phyloP scores from a whole-genome alignment of 2,329 filamentous ascomycete genomes.

The Metarhizium anisopliae region DNA sequence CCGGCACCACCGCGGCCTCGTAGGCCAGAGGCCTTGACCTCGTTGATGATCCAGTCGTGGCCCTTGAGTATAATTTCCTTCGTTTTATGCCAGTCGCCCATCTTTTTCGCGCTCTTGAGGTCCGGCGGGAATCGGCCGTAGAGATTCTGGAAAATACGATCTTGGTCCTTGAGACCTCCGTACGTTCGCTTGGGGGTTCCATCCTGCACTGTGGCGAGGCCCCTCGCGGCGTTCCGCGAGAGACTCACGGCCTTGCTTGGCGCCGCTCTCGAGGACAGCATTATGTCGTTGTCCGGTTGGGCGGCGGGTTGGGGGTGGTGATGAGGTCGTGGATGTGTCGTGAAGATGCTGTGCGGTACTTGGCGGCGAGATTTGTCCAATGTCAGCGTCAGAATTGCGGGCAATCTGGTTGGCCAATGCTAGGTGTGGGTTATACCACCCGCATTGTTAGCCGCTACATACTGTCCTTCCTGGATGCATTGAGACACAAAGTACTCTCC shows the following conservation, averaged over 20 bases:
- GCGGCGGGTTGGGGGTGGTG: slow-evolving; percentile 8
- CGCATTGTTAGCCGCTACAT: slow-evolving; percentile 20
- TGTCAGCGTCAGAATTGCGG: slow-evolving; percentile 28
- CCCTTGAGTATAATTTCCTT: slow-evolving; percentile 98
- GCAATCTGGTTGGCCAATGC: slow-evolving; percentile 33
- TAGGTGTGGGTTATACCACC: slow-evolving; percentile 18
- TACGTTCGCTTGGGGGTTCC: slow-evolving; percentile 61
- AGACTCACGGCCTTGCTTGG: slow-evolving; percentile 28
- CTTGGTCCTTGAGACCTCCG: slow-evolving; percentile 88
- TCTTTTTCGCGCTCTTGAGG: slow-evolving; percentile 90
- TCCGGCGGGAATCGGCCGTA: slow-evolving; percentile 90
- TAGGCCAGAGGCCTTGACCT: slow-evolving; percentile 93
- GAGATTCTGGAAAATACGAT: slow-evolving; percentile 98
- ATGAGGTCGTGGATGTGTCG: slow-evolving; percentile 17
- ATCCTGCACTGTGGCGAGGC: slow-evolving; percentile 76
- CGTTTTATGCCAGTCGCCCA: slow-evolving; percentile 98
- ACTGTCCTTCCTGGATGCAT: neutral
- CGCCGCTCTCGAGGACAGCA: slow-evolving; percentile 37
- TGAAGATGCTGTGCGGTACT: slow-evolving; percentile 25
- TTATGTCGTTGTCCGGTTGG: slow-evolving; percentile 24
- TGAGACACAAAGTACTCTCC: neutral
- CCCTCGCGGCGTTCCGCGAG: slow-evolving; percentile 45
- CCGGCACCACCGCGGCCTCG: slow-evolving; percentile 94
- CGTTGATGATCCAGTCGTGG: slow-evolving; percentile 96
- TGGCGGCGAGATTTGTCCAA: slow-evolving; percentile 21